A percentile compares a stretch with the other conserved stretches of the same genome.
These are phyloP conservation scores for Xylariaceae sp. DNA, from an alignment of 2,329 filamentous ascomycete species.

Conservation along the genomic window DNA sequence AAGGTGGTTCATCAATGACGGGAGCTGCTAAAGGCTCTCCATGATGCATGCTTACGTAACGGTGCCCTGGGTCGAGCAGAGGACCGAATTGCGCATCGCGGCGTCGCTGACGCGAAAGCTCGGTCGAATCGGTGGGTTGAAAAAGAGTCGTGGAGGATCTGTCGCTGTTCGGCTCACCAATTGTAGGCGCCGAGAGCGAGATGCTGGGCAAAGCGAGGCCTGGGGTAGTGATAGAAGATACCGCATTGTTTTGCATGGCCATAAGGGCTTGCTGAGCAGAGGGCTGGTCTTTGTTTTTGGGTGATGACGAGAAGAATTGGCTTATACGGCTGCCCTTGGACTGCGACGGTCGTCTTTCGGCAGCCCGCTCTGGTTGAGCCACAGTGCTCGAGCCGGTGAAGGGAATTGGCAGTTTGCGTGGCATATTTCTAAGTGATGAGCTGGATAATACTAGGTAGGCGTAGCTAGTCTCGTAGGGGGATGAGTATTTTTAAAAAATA, in stretches of 20 bases:
- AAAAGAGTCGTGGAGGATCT: constrained; percentile 73
- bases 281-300: constrained; percentile 66
- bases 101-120: constrained; percentile 69
- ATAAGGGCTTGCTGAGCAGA: constrained; percentile 65
- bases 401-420: constrained; percentile 55
- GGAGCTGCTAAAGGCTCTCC: constrained; percentile 77
- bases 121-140: constrained; percentile 79
- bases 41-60: constrained; percentile 83
- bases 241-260: constrained; percentile 56
- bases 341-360: constrained; percentile 55
- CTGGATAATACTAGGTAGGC: constrained; percentile 15
- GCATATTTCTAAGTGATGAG: constrained; percentile 43
- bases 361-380: constrained; percentile 46
- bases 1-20: constrained; percentile 90
- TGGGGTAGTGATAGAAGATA: constrained; percentile 64
- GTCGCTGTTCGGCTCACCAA: constrained; percentile 68
- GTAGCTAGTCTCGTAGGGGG: constrained; percentile 1
- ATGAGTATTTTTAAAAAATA: constrained; percentile 14
- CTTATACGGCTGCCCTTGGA: constrained; percentile 73
- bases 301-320: constrained; percentile 77
- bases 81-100: constrained; percentile 90
- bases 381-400: constrained; percentile 50
- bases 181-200: constrained; percentile 80
- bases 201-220: constrained; percentile 82
- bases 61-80: constrained; percentile 71